Conservation (phyloP, 2,329 filamentous ascomycete genomes). For the Monosporascus sp. region DNA sequence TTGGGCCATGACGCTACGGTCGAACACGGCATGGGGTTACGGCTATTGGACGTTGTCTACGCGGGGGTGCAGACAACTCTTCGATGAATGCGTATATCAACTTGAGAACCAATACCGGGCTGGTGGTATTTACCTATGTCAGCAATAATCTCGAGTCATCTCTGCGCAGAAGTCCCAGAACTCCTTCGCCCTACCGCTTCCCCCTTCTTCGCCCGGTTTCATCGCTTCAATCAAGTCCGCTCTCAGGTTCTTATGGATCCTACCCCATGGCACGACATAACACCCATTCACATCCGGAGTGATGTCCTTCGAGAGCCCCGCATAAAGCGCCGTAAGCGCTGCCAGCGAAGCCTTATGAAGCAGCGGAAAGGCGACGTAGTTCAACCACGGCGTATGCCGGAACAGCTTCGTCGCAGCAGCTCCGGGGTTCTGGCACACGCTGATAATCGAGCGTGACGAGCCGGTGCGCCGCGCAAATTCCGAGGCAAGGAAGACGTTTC, state of each 20-base stretch:
- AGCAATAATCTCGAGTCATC: neutral
- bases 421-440: constrained; percentile 12
- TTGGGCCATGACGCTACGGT: no score
- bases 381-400: constrained; percentile 11
- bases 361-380: constrained; percentile 9
- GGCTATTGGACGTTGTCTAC: no score
- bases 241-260: constrained; percentile 3
- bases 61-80: no score
- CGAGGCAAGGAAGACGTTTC: constrained; percentile 12
- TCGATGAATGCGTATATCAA: no score
- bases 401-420: constrained; percentile 14
- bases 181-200: constrained; percentile 4
- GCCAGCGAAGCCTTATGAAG: constrained; percentile 9
- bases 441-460: constrained; percentile 3
- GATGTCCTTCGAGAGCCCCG: constrained; percentile 9
- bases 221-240: constrained; percentile 5
- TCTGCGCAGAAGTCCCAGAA: constrained; percentile 7
- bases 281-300: neutral
- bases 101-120: neutral
- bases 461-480: constrained; percentile 10
- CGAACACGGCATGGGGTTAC: no score
- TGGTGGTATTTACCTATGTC: neutral
- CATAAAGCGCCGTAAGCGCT: constrained; percentile 10
- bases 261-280: constrained; percentile 2
- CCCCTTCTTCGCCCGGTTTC: constrained; percentile 5